Percentiles rank a stretch among this genome's conserved stretches.
phyloP scores from a whole-genome alignment of 768 basidiomycete species.

The Tricholoma furcatifolium region DNA sequence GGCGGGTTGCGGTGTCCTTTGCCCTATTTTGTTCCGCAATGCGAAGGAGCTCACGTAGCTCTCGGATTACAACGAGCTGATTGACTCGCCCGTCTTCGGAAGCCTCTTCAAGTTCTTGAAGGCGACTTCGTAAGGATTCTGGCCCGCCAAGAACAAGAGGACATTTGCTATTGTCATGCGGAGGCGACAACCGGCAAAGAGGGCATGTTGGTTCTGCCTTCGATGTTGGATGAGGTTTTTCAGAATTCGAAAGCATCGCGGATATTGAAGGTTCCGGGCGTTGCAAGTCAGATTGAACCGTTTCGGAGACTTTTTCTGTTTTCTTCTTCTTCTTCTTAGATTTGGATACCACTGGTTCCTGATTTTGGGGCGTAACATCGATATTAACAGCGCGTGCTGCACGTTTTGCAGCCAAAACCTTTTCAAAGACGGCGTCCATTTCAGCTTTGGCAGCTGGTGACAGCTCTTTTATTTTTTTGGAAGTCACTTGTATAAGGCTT shows the following conservation, averaged over 20 bases:
- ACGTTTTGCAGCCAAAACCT: constrained; percentile 16
- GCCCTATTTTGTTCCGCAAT: not conserved
- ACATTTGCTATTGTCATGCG: constrained; percentile 50
- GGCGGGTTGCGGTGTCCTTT: not conserved
- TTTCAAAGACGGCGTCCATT: constrained; percentile 11
- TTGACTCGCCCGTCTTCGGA: constrained; percentile 20
- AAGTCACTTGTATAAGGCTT: not conserved
- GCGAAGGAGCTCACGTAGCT: constrained; percentile 34
- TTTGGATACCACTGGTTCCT: not conserved
- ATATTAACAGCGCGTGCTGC: not conserved
- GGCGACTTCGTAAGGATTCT: constrained; percentile 40
- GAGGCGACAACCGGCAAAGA: constrained; percentile 42
- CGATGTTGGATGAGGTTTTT: not conserved
- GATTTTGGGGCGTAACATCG: not conserved
- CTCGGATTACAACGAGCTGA: constrained; percentile 33
- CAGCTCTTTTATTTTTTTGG: constrained; percentile 8
- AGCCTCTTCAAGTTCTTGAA: constrained; percentile 39
- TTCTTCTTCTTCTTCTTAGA: constrained; percentile 3
- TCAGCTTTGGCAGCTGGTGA: constrained; percentile 13
- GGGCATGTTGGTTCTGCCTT: constrained; percentile 31
- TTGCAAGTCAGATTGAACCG: not conserved
- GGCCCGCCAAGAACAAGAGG: constrained; percentile 45
- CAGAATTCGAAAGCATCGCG: not conserved
- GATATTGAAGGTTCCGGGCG: not conserved
- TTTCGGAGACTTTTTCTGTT: not conserved